These are phyloP conservation scores for Begonia masoniana DNA, from an alignment of 306 rosid species.

Conservation along the genomic window DNA sequence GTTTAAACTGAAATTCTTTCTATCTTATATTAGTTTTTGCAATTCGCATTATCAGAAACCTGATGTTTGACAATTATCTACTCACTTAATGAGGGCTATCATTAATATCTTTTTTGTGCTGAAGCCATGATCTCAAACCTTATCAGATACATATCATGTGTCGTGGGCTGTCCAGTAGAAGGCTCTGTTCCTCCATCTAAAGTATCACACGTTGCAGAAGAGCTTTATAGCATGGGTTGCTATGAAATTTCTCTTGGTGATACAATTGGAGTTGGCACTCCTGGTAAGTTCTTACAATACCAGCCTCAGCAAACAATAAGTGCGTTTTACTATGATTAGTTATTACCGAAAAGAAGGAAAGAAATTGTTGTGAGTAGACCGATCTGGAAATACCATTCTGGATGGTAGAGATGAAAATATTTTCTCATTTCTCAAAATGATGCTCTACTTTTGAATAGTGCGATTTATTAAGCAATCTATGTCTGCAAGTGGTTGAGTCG, in stretches of 20 bases:
- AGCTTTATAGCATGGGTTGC: conserved; percentile 77
- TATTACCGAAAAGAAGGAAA: too few species aligned
- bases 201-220: conserved; percentile 74
- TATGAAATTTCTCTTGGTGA: conserved; percentile 90
- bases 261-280: conserved; percentile 94
- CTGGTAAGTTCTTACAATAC: conserved; percentile 40
- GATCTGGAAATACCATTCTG: too few species aligned
- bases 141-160: conserved; percentile 74
- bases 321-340: too few species aligned
- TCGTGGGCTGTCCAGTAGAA: conserved; percentile 89
- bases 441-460: too few species aligned
- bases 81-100: not conserved
- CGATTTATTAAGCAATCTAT: too few species aligned
- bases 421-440: too few species aligned
- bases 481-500: too few species aligned
- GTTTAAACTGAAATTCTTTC: not conserved
- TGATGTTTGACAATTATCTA: not conserved
- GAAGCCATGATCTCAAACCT: not conserved
- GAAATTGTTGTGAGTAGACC: too few species aligned
- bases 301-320: too few species aligned
- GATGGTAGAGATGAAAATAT: too few species aligned
- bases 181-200: conserved; percentile 63
- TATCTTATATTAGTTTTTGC: not conserved
- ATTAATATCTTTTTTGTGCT: not conserved
- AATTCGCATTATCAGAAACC: not conserved